Evolutionary conservation across 2,329 filamentous ascomycete species (phyloP), one percentile per base, ranked within the genome.

Genomic region (Trichoderma afroharzianum): DNA sequence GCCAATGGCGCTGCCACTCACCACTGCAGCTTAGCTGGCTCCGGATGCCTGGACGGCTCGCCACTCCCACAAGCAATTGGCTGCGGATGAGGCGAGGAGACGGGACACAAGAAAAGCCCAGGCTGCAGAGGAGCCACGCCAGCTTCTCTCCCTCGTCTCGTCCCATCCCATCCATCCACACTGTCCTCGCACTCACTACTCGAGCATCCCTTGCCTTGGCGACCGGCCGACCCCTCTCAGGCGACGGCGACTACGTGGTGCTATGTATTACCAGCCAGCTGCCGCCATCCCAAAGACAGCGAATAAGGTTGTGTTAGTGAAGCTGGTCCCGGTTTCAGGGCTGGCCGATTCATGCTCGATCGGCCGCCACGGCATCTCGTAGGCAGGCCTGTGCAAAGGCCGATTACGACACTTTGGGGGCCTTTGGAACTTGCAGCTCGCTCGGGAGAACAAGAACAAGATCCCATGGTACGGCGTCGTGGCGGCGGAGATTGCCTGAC

Each of bases 111-210:
- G 57, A 30, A 7, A 32, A 9, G 28, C 21, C 39, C 68, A 70
- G 68, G 68, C 68, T 70, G 43, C 68, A 70, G 32, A 70, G 47
- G 58, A 55, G 69, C 69, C 69, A 62, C 69, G 69, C 69, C 69
- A 71, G 69, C 69, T 33, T 21, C 36, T 50, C 28, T 63, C 57
- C 55, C 68, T 71, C 30, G 15, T 1, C 33, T 39, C 30, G 15
- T 1, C 33, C 18, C 36, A 12, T 39, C 18, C 39, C 39, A n/a
- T 39, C 61, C 26, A 47, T 30, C 39, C 39, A 50, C 24, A 59
- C 53, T 57, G 24, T n/a, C 55, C 21, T 33, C 12, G 12, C 9
- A 43, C 33, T 15, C n/a, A n/a, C 11, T 32, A 32, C 36, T 39
- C 9, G 14, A 50, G 26, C 21, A 50, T 57, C 63, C 63, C 66